A percentile compares a stretch with the other conserved stretches of the same genome.
Evolutionary conservation across 2,329 filamentous ascomycete species (phyloP).

Genomic region (Alternaria novae-zelandiae): DNA sequence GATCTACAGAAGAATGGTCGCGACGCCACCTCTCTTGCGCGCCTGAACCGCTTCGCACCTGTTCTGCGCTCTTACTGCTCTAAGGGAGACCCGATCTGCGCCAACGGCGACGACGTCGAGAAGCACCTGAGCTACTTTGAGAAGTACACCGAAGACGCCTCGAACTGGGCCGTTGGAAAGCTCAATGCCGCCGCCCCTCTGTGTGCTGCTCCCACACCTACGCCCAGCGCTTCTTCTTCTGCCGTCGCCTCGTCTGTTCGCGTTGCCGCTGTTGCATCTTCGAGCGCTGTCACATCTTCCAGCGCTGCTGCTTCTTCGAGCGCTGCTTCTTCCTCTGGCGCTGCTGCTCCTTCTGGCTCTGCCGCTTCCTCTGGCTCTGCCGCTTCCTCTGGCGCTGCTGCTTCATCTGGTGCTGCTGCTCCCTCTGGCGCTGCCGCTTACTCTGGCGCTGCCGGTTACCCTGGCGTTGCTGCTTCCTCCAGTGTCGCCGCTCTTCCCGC

Average conservation of each 20-base stretch:
- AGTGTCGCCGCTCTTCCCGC: constrained; percentile 21
- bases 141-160: constrained; percentile 27
- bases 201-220: constrained; percentile 26
- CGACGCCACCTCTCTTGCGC: constrained; percentile 18
- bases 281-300: constrained; percentile 15
- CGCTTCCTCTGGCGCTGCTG: constrained; percentile 8
- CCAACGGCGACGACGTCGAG: constrained; percentile 63
- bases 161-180: constrained; percentile 32
- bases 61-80: constrained; percentile 70
- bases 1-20: constrained; percentile 21
- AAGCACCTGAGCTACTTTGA: constrained; percentile 65
- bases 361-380: background rate
- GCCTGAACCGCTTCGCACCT: constrained; percentile 41
- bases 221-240: constrained; percentile 26
- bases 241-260: constrained; percentile 22
- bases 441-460: constrained; percentile 6
- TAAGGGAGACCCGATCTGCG: constrained; percentile 67
- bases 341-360: background rate
- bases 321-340: background rate
- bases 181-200: constrained; percentile 27
- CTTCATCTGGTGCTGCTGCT: constrained; percentile 4
- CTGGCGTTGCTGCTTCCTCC: background rate
- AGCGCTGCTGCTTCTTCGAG: constrained; percentile 15
- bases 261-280: constrained; percentile 19
- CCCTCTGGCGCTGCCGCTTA: background rate